Evolutionary conservation across 169 alveolate species (phyloP).

Genomic region (Plasmodium ovale): DNA sequence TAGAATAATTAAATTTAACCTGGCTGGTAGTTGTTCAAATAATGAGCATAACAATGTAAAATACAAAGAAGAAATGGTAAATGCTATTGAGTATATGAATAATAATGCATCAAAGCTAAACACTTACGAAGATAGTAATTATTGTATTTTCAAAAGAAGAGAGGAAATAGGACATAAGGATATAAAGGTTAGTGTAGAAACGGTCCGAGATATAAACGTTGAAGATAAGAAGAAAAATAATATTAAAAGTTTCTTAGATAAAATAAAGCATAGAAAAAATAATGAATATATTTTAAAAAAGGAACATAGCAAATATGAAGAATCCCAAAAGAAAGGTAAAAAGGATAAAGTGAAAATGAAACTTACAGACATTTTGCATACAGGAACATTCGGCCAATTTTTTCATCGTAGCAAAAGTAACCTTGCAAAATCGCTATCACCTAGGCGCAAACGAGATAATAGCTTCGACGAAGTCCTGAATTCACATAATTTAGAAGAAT

Average conservation of each 20-base stretch:
- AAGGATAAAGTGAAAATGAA: slow-evolving; percentile 55
- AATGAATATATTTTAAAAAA: slow-evolving; percentile 38
- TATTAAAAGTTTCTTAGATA: slow-evolving; percentile 52
- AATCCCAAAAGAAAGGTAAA: slow-evolving; percentile 16
- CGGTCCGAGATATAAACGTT: background rate
- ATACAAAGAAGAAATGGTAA: slow-evolving; percentile 12
- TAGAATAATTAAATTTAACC: slow-evolving; percentile 12
- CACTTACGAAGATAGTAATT: background rate
- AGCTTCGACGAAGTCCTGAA: slow-evolving; percentile 2
- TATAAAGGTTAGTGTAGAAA: background rate
- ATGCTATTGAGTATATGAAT: background rate
- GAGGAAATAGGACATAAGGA: slow-evolving; percentile 3
- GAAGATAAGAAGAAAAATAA: slow-evolving; percentile 68
- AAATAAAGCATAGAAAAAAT: slow-evolving; percentile 56
- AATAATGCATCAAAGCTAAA: slow-evolving; percentile 1
- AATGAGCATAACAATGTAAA: background rate
- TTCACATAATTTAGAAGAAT: slow-evolving; percentile 8
- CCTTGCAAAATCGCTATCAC: slow-evolving; percentile 24
- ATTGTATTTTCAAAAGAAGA: slow-evolving; percentile 2
- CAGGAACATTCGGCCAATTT: slow-evolving; percentile 43
- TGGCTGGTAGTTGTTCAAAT: background rate
- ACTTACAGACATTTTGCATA: slow-evolving; percentile 55
- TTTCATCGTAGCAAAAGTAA: slow-evolving; percentile 46
- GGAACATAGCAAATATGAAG: slow-evolving; percentile 39
- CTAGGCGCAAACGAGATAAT: slow-evolving; percentile 19